Evolutionary conservation across 2,329 filamentous ascomycete genomes (phyloP), one percentile per base, ranked within the genome.

Genomic region (Ophiostoma pallidulum): DNA sequence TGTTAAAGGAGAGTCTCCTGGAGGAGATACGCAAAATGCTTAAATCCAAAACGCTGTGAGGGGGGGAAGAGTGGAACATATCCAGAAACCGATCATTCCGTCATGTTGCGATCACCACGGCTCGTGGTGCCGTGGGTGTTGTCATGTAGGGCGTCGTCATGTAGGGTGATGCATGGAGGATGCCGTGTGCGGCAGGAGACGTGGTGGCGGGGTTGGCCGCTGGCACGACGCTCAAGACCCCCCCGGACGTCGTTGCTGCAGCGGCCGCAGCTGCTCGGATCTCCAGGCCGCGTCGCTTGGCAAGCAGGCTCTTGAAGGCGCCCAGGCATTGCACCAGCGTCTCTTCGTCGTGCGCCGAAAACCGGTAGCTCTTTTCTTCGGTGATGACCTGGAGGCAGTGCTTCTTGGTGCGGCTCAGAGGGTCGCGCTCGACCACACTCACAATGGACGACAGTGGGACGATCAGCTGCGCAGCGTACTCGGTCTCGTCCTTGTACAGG

Each of bases 351-450:
- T 78, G 72, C 0, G 89, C 80, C 60, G 83, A 86, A 54, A 92
- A 84, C 26, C 82, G 77, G 57, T 83, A 86, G 47, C 77, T 85
- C 66, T 88, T 92, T 61, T 97, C 91, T 58, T 96, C 91, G 31
- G 85, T 86, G 59, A 98, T 95, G 58, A 97, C 77, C 65, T 97
- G 91, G 62, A 97, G 74, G 64, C 92, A 97, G 61, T 86, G 81
- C 40, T 74, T 76, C 69, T 95, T 96, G 56, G 81, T 92, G 59
- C 77, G 84, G 58, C 85, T 91, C 53, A 94, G 70, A 0, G 90
- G 84, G 56, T 97, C 88, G 47, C 95, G 87, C 59, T 97, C 92
- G 19, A 96, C 90, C 1, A 87, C 90, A 57, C 94, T 86, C 58
- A 97, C 84, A 45, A 98, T 82, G 47, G 74, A 80, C 8, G 78